Evolutionary conservation across 129 eudicot species (phyloP).

Genomic region (Ambrosia trifida): DNA sequence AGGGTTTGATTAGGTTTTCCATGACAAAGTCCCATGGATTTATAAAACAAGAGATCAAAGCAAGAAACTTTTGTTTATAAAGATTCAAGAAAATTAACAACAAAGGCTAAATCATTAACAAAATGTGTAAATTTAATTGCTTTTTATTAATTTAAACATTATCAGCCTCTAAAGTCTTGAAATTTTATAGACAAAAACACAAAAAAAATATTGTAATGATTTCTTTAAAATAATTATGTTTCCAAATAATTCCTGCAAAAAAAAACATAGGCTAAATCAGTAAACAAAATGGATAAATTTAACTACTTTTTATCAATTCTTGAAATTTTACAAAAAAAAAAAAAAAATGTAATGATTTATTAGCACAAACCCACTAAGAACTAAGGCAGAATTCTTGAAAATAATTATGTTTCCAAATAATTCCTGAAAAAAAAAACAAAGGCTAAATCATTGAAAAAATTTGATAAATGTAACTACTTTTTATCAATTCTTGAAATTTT

Average conservation of each 20-base stretch:
- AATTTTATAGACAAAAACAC: conserved; percentile 17
- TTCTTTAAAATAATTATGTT: conserved; percentile 22
- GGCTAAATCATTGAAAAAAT: conserved; percentile 35
- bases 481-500: conserved; percentile 15
- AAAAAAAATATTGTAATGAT: conserved; percentile 26
- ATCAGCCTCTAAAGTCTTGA: conserved; percentile 19
- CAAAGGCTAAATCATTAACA: conserved; percentile 33
- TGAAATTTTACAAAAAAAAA: conserved; percentile 12
- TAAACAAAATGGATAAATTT: conserved; percentile 15
- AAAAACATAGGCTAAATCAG: conserved; percentile 34
- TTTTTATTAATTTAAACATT: conserved; percentile 9
- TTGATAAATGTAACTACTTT: background rate
- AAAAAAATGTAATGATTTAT: conserved; percentile 27
- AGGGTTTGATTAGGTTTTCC: conserved; percentile 83
- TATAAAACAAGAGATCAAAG: conserved; percentile 30
- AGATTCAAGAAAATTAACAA: conserved; percentile 28
- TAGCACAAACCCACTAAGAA: conserved; percentile 27
- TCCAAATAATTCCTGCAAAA: background rate
- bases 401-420: conserved; percentile 1
- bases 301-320: conserved; percentile 3
- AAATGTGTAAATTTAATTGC: conserved; percentile 3
- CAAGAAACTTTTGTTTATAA: background rate
- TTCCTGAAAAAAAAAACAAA: background rate
- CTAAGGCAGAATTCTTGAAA: conserved; percentile 25
- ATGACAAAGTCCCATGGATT: conserved; percentile 97